phyloP scores from a whole-genome alignment of 1,139 yeast genomes.

The Pichia sp. region DNA sequence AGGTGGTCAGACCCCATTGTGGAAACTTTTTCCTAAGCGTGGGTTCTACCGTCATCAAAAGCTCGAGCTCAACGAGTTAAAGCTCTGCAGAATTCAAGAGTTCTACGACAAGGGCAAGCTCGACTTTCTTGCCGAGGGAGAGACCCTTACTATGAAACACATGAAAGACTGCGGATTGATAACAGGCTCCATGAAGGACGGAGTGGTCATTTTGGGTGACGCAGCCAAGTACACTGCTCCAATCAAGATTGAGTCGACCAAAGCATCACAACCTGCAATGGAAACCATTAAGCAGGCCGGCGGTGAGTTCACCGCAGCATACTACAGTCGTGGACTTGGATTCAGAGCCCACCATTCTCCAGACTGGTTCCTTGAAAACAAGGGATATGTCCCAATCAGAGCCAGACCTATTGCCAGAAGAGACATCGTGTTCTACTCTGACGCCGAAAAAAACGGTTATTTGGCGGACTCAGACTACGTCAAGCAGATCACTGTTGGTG shows the following conservation, averaged over 20 bases:
- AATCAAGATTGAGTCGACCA: conserved; percentile 72
- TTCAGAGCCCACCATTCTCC: conserved; percentile 77
- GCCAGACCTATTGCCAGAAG: conserved; percentile 85
- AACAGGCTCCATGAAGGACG: conserved; percentile 68
- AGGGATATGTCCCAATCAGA: conserved; percentile 76
- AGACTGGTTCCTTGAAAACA: conserved; percentile 56
- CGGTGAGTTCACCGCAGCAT: conserved; percentile 69
- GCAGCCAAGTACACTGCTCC: conserved; percentile 51
- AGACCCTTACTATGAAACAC: conserved; percentile 68
- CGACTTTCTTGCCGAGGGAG: conserved; percentile 51
- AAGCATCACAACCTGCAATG: conserved; percentile 74
- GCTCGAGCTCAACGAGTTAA: conserved; percentile 49
- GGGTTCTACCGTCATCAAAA: conserved; percentile 57
- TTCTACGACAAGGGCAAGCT: conserved; percentile 68
- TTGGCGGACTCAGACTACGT: conserved; percentile 35
- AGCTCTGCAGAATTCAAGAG: conserved; percentile 54
- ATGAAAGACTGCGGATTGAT: conserved; percentile 67
- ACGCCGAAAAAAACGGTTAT: conserved; percentile 72
- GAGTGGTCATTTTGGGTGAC: conserved; percentile 75
- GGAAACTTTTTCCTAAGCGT: conserved; percentile 81
- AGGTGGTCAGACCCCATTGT: conserved; percentile 98
- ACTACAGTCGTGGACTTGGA: conserved; percentile 57
- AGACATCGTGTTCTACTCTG: conserved; percentile 74
- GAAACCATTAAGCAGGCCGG: conserved; percentile 66
- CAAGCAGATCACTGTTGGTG: conserved; percentile 24